Evolutionary conservation across 371 early-diverging fungal genomes (phyloP).

Genomic region (Amoeboaphelidium occidentale): DNA sequence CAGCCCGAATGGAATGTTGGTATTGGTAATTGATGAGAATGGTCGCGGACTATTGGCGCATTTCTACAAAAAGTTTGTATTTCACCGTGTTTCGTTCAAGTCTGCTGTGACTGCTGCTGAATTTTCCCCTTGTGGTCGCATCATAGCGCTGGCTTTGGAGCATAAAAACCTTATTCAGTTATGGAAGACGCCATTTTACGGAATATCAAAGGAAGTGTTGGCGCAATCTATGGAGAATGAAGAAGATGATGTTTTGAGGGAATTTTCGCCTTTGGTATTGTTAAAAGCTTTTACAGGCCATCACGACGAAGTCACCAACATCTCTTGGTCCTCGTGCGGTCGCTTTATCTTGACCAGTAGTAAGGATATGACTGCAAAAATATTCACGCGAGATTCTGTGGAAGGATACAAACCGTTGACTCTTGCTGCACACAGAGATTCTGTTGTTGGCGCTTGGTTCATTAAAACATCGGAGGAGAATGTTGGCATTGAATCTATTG

Average conservation of each 20-base stretch:
- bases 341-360: conserved; percentile 49
- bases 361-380: conserved; percentile 70
- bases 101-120: conserved; percentile 42
- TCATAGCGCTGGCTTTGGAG: conserved; percentile 43
- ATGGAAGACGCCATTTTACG: conserved; percentile 80
- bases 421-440: conserved; percentile 60
- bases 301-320: conserved; percentile 55
- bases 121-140: conserved; percentile 33
- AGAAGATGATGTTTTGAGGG: conserved; percentile 20
- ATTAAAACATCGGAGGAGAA: conserved; percentile 44
- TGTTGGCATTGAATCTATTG: conserved; percentile 52
- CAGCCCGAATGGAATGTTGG: conserved; percentile 57
- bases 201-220: neutral
- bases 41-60: conserved; percentile 72
- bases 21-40: conserved; percentile 78
- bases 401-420: conserved; percentile 36
- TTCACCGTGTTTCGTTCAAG: conserved; percentile 72
- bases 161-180: conserved; percentile 56
- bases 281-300: conserved; percentile 54
- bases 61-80: conserved; percentile 45
- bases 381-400: conserved; percentile 40
- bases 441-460: conserved; percentile 78
- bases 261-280: conserved; percentile 73
- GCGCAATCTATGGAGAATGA: neutral
- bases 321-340: conserved; percentile 62